Evolutionary conservation across 1,284 basidiomycete species (phyloP).

Genomic region (Cutaneotrichosporon daszewskae): DNA sequence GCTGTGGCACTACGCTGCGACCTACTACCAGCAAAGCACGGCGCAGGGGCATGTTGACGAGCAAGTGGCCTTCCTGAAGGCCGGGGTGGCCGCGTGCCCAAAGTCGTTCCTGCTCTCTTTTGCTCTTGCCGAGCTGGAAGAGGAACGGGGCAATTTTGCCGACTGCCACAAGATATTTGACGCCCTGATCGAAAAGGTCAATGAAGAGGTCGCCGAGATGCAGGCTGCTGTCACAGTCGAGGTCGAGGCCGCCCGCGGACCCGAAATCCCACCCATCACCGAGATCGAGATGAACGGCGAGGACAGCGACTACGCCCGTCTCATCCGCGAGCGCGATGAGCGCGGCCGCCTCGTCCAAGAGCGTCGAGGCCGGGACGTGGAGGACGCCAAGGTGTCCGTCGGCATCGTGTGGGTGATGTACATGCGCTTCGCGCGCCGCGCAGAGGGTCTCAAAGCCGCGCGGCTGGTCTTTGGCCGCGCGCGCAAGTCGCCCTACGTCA

Average conservation of each 20-base stretch:
- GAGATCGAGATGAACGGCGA: conserved; percentile 39
- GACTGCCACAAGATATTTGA: conserved; percentile 67
- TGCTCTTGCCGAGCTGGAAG: conserved; percentile 78
- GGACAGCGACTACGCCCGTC: conserved; percentile 48
- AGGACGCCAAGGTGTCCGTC: conserved; percentile 49
- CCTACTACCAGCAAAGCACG: conserved; percentile 69
- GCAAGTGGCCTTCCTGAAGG: conserved; percentile 69
- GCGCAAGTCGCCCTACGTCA: conserved; percentile 72
- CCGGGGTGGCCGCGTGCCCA: conserved; percentile 83
- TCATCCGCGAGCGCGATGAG: conserved; percentile 61
- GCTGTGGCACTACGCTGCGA: conserved; percentile 91
- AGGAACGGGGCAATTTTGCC: conserved; percentile 59
- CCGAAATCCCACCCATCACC: conserved; percentile 27
- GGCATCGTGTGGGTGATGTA: conserved; percentile 68
- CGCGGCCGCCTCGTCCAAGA: conserved; percentile 50
- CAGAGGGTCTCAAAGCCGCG: conserved; percentile 73
- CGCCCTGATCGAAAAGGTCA: conserved; percentile 64
- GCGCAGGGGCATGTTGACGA: conserved; percentile 74
- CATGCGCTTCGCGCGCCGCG: conserved; percentile 84
- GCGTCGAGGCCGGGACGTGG: conserved; percentile 49
- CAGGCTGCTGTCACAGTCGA: conserved; percentile 55
- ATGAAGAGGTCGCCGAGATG: conserved; percentile 65
- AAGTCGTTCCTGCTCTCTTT: conserved; percentile 82
- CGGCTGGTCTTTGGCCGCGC: conserved; percentile 77
- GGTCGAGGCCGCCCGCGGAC: conserved; percentile 47